Percentiles rank a stretch among this genome's conserved stretches.
Conservation (phyloP, 2,329 filamentous ascomycete species). For the Hypoxylon rubiginosum region DNA sequence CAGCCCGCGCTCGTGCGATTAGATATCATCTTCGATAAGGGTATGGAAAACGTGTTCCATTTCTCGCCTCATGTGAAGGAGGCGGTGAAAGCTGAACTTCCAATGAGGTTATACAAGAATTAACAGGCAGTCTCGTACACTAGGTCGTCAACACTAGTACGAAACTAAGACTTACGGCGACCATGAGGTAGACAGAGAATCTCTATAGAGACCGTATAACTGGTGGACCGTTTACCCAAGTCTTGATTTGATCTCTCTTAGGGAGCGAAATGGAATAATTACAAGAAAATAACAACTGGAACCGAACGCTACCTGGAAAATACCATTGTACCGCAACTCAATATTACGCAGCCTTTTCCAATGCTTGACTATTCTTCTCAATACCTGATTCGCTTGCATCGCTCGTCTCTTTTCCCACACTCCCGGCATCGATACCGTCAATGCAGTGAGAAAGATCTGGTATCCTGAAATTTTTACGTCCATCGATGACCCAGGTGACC, state of each 20-base stretch:
- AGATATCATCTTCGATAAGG: background rate
- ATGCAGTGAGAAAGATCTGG: background rate
- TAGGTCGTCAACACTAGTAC: background rate
- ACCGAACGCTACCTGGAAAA: background rate
- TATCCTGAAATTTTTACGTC: constrained; percentile 2
- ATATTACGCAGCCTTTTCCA: background rate
- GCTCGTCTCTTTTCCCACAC: background rate
- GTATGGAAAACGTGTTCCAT: background rate
- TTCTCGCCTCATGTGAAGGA: background rate
- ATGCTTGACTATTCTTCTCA: background rate
- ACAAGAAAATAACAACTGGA: constrained; percentile 1
- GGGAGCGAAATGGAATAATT: background rate
- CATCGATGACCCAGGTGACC: background rate
- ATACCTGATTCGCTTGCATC: constrained; percentile 1
- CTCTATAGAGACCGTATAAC: no score
- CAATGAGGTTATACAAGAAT: background rate
- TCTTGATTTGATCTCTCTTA: background rate
- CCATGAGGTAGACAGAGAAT: no score
- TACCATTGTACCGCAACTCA: constrained; percentile 1
- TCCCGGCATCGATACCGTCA: constrained; percentile 1
- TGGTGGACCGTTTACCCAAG: no score
- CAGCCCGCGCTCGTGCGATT: background rate
- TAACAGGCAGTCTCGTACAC: background rate
- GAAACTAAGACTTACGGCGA: background rate
- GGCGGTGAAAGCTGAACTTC: background rate